phyloP scores from a whole-genome alignment of 2,329 filamentous ascomycete species.

The Lecanicillium sp. region DNA sequence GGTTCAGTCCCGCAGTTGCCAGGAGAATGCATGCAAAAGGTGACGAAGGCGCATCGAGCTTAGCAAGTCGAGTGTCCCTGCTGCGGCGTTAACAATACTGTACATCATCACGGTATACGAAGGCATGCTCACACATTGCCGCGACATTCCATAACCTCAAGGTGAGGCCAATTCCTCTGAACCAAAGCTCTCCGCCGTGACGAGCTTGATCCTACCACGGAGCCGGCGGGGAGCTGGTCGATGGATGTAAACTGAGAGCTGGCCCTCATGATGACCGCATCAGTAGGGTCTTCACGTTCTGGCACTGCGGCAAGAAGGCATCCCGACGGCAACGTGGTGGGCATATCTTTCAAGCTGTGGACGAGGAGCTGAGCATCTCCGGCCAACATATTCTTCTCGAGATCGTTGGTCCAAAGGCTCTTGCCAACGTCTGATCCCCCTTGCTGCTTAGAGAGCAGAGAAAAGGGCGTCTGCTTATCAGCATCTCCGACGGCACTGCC shows the following conservation, averaged over 20 bases:
- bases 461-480: constrained; percentile 17
- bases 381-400: constrained; percentile 14
- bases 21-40: constrained; percentile 15
- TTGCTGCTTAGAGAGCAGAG: constrained; percentile 15
- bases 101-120: neutral
- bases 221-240: constrained; percentile 15
- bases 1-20: constrained; percentile 14
- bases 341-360: constrained; percentile 17
- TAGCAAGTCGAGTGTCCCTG: constrained; percentile 16
- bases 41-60: constrained; percentile 15
- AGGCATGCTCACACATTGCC: constrained; percentile 15
- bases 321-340: constrained; percentile 13
- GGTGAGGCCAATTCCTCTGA: constrained; percentile 14
- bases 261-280: constrained; percentile 15
- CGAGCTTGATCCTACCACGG: constrained; percentile 14
- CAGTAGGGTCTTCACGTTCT: constrained; percentile 15
- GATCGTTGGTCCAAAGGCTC: constrained; percentile 17
- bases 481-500: constrained; percentile 19
- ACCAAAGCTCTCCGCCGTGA: constrained; percentile 13
- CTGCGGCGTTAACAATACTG: neutral
- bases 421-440: constrained; percentile 19
- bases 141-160: constrained; percentile 15
- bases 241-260: constrained; percentile 12
- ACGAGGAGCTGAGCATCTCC: constrained; percentile 15
- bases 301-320: constrained; percentile 14